Conservation (phyloP, 129 eudicot genomes). For the Arctium minus region DNA sequence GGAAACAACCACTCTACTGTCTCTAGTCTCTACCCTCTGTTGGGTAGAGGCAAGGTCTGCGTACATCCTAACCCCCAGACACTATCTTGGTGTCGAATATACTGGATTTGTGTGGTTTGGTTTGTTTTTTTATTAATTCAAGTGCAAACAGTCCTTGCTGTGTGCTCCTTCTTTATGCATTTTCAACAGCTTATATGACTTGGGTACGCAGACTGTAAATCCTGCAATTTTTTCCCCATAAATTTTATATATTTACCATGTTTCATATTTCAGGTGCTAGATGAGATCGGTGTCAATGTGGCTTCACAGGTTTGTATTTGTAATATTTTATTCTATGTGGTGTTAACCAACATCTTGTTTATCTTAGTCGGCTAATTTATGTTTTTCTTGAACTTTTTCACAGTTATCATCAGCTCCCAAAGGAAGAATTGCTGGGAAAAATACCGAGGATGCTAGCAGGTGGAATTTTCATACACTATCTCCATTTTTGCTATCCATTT, state of each 20-base stretch:
- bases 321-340: background rate
- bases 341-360: background rate
- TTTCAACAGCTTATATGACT: background rate
- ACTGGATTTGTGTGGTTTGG: background rate
- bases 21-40: too few relatives aligned
- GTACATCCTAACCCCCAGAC: too few relatives aligned
- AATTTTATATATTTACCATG: slow-evolving; percentile 1
- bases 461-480: background rate
- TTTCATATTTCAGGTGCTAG: slow-evolving; percentile 70
- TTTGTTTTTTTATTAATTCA: background rate
- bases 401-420: slow-evolving; percentile 98
- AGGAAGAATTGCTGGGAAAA: slow-evolving; percentile 89
- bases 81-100: background rate
- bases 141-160: background rate
- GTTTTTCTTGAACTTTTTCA: slow-evolving; percentile 12
- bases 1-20: too few relatives aligned
- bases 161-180: background rate
- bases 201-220: background rate
- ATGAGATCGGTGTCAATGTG: slow-evolving; percentile 93
- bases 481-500: background rate
- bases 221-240: background rate
- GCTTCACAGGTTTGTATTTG: slow-evolving; percentile 89
- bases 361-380: background rate
- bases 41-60: too few relatives aligned
- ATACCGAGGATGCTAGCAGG: slow-evolving; percentile 81